A percentile compares a stretch with the other conserved stretches of the same genome.
Evolutionary conservation across 139 green algal genomes (phyloP).

Genomic region (Haematococcus lacustris): DNA sequence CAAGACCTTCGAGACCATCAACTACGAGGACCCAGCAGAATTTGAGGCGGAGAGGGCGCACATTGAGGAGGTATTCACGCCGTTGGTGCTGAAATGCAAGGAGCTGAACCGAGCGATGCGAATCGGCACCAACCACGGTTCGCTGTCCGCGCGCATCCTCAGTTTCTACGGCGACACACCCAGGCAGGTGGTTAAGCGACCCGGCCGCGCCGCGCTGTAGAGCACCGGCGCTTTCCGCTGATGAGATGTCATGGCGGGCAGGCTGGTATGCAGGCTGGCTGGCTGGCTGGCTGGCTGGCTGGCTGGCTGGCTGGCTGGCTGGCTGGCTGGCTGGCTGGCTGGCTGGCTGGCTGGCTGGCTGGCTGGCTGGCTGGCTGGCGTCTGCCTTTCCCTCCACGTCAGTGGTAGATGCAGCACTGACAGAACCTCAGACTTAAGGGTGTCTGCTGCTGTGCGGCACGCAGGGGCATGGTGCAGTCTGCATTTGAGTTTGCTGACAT

Average conservation of each 20-base stretch:
- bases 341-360: not conserved
- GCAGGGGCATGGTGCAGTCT: constrained; percentile 84
- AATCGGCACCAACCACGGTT: constrained; percentile 99
- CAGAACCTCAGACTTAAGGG: no score
- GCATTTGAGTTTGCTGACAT: constrained; percentile 97
- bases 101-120: constrained; percentile 80
- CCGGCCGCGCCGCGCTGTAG: not conserved
- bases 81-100: constrained; percentile 98
- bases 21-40: constrained; percentile 82
- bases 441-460: no score
- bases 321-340: not conserved
- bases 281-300: not conserved
- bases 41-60: constrained; percentile 81
- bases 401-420: no score
- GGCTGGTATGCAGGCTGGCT: not conserved
- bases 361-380: not conserved
- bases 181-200: not conserved
- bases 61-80: constrained; percentile 89
- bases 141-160: constrained; percentile 90
- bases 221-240: not conserved
- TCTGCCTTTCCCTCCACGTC: no score
- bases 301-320: not conserved
- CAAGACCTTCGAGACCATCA: constrained; percentile 89
- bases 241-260: not conserved
- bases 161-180: constrained; percentile 92